Base-by-base conservation (phyloP, 495 filamentous ascomycete genomes). In the Annulohypoxylon moriforme region DNA sequence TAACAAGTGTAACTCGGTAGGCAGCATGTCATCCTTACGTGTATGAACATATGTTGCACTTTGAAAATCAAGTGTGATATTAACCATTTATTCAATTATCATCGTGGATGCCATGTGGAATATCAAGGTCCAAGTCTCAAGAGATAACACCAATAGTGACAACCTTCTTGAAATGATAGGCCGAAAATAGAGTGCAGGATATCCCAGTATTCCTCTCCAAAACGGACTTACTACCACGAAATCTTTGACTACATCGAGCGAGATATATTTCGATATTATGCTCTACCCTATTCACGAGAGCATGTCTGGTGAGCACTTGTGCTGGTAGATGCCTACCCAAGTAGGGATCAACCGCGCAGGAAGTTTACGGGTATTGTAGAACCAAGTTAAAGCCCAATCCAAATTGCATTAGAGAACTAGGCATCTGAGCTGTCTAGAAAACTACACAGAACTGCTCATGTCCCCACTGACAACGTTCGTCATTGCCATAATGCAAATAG, bases 401-500 rank as follows among this genome's bases (percentile, higher is more conserved):
- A 44, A 46, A 29, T 60, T 59, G 59, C 57, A 63, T 71, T 68
- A 58, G 52, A 49, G 53, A 59, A 57, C 58, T 49, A 65, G 42
- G 55, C 57, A 71, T 40, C 20, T 40, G 42, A 63, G 33, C 49
- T 62, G 42, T 38, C 27, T 50, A 25, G 22, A 68, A 66, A 40
- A 36, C 46, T 47, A 52, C 63, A 31, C 33, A 60, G 24, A 53
- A 59, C 20, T 68, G 64, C 59, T 59, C 20, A 44, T 55, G 25
- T 33, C 68, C 68, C 38, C 64, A 38, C 59, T 50, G 42, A 36
- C 44, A 52, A 63, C 59, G 49, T 59, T 59, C 57, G 34, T 27
- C 34, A 56, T 44, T 49, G 46, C 47, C 56, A 7, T 47, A 56
- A 57, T 29, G 36, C 56, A 64, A 50, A 25, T 24, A 42, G 33